Evolutionary conservation across 805 yeast species (phyloP), one percentile per base, ranked within the genome.

Genomic region (Suhomyces sp.): DNA sequence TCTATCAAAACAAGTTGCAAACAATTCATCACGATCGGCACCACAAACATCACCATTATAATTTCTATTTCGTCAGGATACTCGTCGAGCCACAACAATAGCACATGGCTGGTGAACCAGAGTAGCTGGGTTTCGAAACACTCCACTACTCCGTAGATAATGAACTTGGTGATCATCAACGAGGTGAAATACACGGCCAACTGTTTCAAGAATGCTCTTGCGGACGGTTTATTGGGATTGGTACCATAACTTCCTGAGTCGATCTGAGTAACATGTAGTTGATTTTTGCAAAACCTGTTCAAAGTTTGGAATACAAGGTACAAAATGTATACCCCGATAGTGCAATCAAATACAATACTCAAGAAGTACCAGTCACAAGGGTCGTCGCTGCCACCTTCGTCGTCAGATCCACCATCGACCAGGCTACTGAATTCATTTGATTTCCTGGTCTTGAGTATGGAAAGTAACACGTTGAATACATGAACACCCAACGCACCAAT

Each of bases 341-440:
- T 93, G 41, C 98, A 92, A 67, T 93, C 99, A 64, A 93, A 81
- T 25, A 93, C 77, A 37, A 93, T 80, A 61, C 89, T 93, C 50
- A 94, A 73, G 63, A 93, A 93, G 72, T 94, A 93, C 94, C 97
- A 94, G 59, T 89, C 93, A 68, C 98, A 94, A 6, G 97, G 96
- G 55, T 85, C 85, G 17, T 54, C 58, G 19, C 43, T 57, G 20
- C 19, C 13, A 7, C 47, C n/a, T 19, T 24, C 51, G 17, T 46
- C 52, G 13, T 47, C 50, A 8, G 17, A 20, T 22, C 37, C 25
- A 19, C 20, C 40, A 3, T 8, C 25, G 5, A 13, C 35, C 12
- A 19, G 17, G 6, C 24, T 27, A 13, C 8, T 21, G 19, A 6
- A 10, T 19, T 43, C 52, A 8, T 10, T 27, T 13, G 27, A 24